Evolutionary conservation across 2,329 filamentous ascomycete genomes (phyloP).

Genomic region (Chrysosporium queenslandicum): DNA sequence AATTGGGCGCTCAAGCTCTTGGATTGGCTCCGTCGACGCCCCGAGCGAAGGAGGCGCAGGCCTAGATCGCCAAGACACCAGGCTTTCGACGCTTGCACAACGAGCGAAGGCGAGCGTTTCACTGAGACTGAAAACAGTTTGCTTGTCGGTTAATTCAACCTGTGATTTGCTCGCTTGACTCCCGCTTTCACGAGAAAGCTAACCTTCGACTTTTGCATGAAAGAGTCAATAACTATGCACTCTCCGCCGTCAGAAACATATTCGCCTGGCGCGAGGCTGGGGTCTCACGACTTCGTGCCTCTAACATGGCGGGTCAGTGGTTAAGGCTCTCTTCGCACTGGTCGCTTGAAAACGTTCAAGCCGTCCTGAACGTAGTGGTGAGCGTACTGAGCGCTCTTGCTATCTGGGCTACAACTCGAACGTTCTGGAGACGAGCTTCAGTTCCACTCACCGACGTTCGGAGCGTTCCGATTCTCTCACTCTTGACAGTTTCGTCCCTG

Average conservation of each 20-base stretch:
- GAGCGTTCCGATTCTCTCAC: not conserved
- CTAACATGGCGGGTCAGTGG: not conserved
- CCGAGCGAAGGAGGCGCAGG: too few relatives aligned
- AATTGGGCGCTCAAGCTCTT: too few relatives aligned
- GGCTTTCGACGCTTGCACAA: too few relatives aligned
- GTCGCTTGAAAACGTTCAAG: not conserved
- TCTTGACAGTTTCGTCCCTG: not conserved
- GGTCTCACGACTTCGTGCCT: not conserved
- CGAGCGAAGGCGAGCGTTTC: too few relatives aligned
- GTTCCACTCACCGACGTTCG: not conserved
- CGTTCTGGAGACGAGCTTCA: not conserved
- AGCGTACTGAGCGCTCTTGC: not conserved
- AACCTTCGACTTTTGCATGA: too few relatives aligned
- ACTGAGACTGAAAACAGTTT: too few relatives aligned
- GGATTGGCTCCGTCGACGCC: too few relatives aligned
- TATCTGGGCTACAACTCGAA: not conserved
- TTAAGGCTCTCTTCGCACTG: not conserved
- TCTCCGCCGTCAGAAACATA: not conserved
- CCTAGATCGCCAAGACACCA: too few relatives aligned
- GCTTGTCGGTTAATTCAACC: too few relatives aligned
- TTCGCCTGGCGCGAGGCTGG: not conserved
- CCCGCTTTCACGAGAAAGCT: too few relatives aligned
- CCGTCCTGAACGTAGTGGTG: not conserved
- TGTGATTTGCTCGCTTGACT: too few relatives aligned
- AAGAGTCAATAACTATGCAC: not conserved